Percentiles rank a stretch among this genome's conserved stretches.
These are phyloP conservation scores for Xerocomellus amylosporus DNA, from an alignment of 768 basidiomycete species.

Conservation along the genomic window DNA sequence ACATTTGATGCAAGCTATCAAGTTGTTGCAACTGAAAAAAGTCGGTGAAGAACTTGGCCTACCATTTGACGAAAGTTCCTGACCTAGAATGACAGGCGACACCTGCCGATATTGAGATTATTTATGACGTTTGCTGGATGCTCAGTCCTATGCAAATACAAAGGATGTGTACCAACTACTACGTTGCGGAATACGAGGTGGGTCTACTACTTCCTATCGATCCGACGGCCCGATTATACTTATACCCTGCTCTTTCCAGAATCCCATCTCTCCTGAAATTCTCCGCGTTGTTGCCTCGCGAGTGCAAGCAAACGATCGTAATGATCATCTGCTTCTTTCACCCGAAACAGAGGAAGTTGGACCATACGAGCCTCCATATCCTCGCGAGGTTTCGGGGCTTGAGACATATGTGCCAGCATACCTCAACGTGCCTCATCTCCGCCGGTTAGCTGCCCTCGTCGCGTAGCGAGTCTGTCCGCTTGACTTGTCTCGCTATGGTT, in stretches of 20 bases:
- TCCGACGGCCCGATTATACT: background rate
- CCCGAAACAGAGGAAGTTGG: slow-evolving; percentile 98
- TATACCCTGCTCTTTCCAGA: slow-evolving; percentile 43
- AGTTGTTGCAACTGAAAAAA: slow-evolving; percentile 96
- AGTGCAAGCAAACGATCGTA: slow-evolving; percentile 93
- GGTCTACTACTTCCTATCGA: slow-evolving; percentile 15
- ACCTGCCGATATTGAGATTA: slow-evolving; percentile 94
- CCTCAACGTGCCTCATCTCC: slow-evolving; percentile 84
- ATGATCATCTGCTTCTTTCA: slow-evolving; percentile 92
- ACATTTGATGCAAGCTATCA: slow-evolving; percentile 99
- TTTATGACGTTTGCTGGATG: slow-evolving; percentile 99
- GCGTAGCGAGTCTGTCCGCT: slow-evolving; percentile 42
- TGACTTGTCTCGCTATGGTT: background rate
- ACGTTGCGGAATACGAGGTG: slow-evolving; percentile 98
- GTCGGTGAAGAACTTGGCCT: slow-evolving; percentile 38
- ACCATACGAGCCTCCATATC: slow-evolving; percentile 89
- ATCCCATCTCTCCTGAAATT: slow-evolving; percentile 96
- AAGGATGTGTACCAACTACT: slow-evolving; percentile 98
- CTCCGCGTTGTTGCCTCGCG: slow-evolving; percentile 94
- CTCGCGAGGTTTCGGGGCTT: slow-evolving; percentile 91
- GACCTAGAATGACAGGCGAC: slow-evolving; percentile 58
- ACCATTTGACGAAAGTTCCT: slow-evolving; percentile 4
- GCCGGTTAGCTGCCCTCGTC: slow-evolving; percentile 83
- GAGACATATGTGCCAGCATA: slow-evolving; percentile 97
- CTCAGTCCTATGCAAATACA: slow-evolving; percentile 98